Evolutionary conservation across 805 yeast genomes (phyloP).

Genomic region (Schizosaccharomyces japonicus): DNA sequence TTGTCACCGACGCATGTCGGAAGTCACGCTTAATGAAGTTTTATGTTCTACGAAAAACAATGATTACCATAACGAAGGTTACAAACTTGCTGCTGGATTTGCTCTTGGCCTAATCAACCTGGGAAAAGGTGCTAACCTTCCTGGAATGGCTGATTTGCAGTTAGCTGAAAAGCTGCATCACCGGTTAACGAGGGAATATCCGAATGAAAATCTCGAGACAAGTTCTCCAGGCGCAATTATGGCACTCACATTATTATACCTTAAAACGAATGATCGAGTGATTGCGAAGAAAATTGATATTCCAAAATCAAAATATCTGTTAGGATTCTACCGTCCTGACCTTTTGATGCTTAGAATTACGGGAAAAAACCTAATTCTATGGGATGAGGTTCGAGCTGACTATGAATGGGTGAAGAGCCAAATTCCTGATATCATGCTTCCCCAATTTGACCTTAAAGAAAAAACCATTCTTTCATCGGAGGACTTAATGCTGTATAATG

Average conservation of each 20-base stretch:
- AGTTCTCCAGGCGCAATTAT: conserved; percentile 22
- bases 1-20: conserved; percentile 70
- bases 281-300: conserved; percentile 39
- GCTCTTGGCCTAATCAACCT: conserved; percentile 65
- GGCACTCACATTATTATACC: conserved; percentile 49
- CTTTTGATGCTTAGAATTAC: conserved; percentile 39
- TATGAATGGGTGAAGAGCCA: conserved; percentile 33
- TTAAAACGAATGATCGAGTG: conserved; percentile 35
- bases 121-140: conserved; percentile 44
- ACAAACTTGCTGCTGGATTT: conserved; percentile 69
- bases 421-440: conserved; percentile 26
- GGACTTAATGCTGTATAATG: conserved; percentile 35
- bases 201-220: conserved; percentile 5
- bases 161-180: conserved; percentile 29
- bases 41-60: background rate
- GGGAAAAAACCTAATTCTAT: conserved; percentile 41
- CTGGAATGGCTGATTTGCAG: conserved; percentile 36
- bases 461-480: conserved; percentile 26
- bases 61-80: conserved; percentile 34
- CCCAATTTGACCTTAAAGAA: conserved; percentile 7
- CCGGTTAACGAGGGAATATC: conserved; percentile 27
- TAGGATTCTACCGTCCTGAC: conserved; percentile 62
- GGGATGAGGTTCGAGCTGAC: conserved; percentile 35
- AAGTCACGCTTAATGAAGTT: conserved; percentile 47
- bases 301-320: conserved; percentile 28